A percentile compares a stretch with the other conserved stretches of the same genome.
Conservation (phyloP, 2,329 filamentous ascomycete genomes). For the Fusarium sp. region DNA sequence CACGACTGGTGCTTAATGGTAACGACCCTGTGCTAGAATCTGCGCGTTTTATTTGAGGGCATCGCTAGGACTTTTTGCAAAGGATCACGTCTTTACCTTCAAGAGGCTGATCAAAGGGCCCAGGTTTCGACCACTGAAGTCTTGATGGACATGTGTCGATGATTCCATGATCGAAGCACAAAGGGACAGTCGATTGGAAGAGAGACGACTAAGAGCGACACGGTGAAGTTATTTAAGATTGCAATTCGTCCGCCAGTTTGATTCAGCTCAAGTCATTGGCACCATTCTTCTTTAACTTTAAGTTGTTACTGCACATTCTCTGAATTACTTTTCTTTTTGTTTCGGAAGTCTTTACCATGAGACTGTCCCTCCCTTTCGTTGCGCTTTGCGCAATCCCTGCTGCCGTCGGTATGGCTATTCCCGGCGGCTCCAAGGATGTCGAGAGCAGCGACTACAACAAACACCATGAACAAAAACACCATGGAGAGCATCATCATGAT, state of each 20-base stretch:
- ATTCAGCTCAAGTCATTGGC: not conserved
- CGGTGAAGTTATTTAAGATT: conserved; percentile 19
- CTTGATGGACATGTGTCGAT: not conserved
- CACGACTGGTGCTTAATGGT: not conserved
- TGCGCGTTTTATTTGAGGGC: not conserved
- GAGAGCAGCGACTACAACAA: not conserved
- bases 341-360: conserved; percentile 33
- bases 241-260: not conserved
- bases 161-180: not conserved
- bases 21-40: not conserved
- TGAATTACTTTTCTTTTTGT: not conserved
- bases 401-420: conserved; percentile 11
- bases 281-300: conserved; percentile 4
- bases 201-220: not conserved
- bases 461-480: conserved; percentile 5
- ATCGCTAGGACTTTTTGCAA: not conserved
- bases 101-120: not conserved
- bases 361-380: conserved; percentile 35
- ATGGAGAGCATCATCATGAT: conserved; percentile 20
- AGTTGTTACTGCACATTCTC: not conserved
- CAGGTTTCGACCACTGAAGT: not conserved
- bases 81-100: not conserved
- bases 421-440: not conserved
- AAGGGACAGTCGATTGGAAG: not conserved
- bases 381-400: conserved; percentile 39